Evolutionary conservation across 331 rosid genomes (phyloP).

Genomic region (Quercus tomentella): DNA sequence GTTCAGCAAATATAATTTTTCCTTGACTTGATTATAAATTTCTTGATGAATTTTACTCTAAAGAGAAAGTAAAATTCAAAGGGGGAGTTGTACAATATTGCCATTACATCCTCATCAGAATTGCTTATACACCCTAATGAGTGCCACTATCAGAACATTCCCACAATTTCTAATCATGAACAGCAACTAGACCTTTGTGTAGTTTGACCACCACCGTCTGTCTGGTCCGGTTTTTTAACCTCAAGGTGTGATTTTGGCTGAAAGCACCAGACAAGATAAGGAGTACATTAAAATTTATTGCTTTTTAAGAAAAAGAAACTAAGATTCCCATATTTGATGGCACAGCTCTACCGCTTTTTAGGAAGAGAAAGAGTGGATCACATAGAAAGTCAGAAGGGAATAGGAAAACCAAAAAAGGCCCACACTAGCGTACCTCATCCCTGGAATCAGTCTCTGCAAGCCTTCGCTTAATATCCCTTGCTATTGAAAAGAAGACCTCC

Average conservation of each 20-base stretch:
- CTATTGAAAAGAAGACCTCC: conserved; percentile 75
- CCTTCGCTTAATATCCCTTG: conserved; percentile 73
- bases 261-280: conserved; percentile 15
- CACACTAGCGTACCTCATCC: conserved; percentile 48
- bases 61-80: background rate
- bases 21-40: background rate
- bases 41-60: background rate
- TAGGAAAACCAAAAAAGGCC: background rate
- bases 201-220: conserved; percentile 42
- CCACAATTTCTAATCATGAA: conserved; percentile 18
- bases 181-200: conserved; percentile 69
- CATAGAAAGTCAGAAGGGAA: background rate
- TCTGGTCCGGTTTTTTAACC: conserved; percentile 55
- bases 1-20: background rate
- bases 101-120: conserved; percentile 11
- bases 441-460: conserved; percentile 71
- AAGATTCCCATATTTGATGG: background rate
- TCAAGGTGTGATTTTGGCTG: conserved; percentile 66
- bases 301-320: background rate
- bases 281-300: conserved; percentile 15
- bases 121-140: conserved; percentile 24
- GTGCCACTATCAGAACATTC: conserved; percentile 26
- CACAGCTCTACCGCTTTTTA: background rate
- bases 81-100: too few species aligned
- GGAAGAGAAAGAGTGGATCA: background rate